Evolutionary conservation across 2,329 filamentous ascomycete genomes (phyloP).

Genomic region (Remersonia thermophila): DNA sequence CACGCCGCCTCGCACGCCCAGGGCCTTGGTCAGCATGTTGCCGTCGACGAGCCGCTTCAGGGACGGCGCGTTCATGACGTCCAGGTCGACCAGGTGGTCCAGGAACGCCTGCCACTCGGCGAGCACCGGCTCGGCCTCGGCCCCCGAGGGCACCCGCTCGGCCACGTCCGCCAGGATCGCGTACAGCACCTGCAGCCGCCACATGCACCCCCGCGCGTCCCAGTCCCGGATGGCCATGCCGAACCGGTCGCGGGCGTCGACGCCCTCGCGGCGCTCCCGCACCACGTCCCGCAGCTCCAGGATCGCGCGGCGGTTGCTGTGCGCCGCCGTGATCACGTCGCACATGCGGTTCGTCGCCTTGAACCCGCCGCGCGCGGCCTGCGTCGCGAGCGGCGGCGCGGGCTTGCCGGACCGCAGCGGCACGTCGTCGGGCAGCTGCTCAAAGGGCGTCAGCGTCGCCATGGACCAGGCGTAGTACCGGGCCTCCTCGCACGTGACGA

Average conservation of each 20-base stretch:
- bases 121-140: constrained; percentile 28
- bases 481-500: constrained; percentile 53
- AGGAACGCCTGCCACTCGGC: constrained; percentile 42
- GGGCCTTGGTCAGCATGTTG: constrained; percentile 52
- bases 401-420: constrained; percentile 32
- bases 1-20: constrained; percentile 60
- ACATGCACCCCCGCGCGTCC: constrained; percentile 50
- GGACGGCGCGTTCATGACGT: constrained; percentile 44
- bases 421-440: constrained; percentile 33
- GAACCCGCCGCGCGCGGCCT: constrained; percentile 64
- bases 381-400: constrained; percentile 45
- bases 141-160: constrained; percentile 22
- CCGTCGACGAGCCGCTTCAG: constrained; percentile 62
- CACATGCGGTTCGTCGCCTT: constrained; percentile 66
- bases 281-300: constrained; percentile 45
- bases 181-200: constrained; percentile 59
- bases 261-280: constrained; percentile 28
- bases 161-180: constrained; percentile 53
- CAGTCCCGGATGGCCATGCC: constrained; percentile 65
- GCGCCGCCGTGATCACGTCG: constrained; percentile 52
- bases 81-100: constrained; percentile 40
- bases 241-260: constrained; percentile 46
- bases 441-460: constrained; percentile 63
- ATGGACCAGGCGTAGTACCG: constrained; percentile 67
- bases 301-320: constrained; percentile 53